Evolutionary conservation across 768 basidiomycete species (phyloP).

Genomic region (Cystobasidium onofrii): DNA sequence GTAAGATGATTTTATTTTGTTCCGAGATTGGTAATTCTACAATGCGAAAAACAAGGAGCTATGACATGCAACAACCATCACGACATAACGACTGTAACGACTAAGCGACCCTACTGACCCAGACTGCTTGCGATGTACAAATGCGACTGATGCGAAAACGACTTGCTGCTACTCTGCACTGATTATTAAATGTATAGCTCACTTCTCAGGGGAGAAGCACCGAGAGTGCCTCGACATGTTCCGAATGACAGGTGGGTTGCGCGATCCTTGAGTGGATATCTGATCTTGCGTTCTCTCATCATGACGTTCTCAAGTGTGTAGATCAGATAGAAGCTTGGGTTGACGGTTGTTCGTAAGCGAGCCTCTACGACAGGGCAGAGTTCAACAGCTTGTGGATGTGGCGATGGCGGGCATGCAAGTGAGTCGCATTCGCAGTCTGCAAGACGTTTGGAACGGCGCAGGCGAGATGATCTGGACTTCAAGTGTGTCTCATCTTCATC

Average conservation of each 20-base stretch:
- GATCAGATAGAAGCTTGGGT: slow-evolving; percentile 5
- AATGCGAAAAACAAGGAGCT: background rate
- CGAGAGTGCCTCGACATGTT: background rate
- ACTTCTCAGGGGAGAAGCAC: background rate
- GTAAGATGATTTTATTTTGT: background rate
- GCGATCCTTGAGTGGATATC: slow-evolving; percentile 4
- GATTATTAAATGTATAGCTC: background rate
- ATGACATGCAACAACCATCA: background rate
- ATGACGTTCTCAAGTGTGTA: slow-evolving; percentile 14
- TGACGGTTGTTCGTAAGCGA: background rate
- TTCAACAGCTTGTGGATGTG: background rate
- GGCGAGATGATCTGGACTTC: background rate
- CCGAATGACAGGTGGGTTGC: slow-evolving; percentile 1
- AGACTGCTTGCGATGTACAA: background rate
- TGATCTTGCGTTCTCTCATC: slow-evolving; percentile 9
- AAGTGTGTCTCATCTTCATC: background rate
- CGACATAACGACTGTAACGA: background rate
- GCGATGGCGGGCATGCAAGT: slow-evolving; percentile 1
- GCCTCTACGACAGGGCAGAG: background rate
- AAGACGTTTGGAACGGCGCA: background rate
- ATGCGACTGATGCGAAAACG: background rate
- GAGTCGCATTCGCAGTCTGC: slow-evolving; percentile 4
- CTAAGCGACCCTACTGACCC: background rate
- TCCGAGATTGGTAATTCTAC: background rate
- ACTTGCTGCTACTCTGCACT: background rate